phyloP scores from a whole-genome alignment of 2,329 filamentous ascomycete species.

The Aureobasidium lini region DNA sequence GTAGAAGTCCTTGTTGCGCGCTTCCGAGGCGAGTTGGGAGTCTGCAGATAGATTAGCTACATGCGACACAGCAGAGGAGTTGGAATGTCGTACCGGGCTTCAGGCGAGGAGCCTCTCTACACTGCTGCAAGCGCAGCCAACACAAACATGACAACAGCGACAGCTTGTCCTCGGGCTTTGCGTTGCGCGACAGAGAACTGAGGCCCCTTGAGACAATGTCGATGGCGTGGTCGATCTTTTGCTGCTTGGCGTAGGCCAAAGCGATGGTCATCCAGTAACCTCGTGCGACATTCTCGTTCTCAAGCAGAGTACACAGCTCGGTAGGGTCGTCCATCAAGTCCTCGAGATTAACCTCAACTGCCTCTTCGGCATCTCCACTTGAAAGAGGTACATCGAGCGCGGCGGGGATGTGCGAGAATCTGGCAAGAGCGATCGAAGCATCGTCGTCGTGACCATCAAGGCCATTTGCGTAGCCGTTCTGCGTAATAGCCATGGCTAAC shows the following conservation, averaged over 20 bases:
- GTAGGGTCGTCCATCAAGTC: constrained; percentile 88
- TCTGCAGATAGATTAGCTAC: constrained; percentile 19
- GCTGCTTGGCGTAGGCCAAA: constrained; percentile 91
- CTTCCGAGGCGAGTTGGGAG: constrained; percentile 53
- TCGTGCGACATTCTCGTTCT: constrained; percentile 86
- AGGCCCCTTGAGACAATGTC: constrained; percentile 66
- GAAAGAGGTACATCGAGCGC: constrained; percentile 58
- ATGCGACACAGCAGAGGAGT: background rate
- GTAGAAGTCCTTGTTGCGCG: constrained; percentile 88
- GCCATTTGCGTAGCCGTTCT: constrained; percentile 47
- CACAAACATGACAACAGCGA: constrained; percentile 77
- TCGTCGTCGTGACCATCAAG: constrained; percentile 37
- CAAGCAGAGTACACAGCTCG: constrained; percentile 87
- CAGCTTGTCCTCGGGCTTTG: constrained; percentile 71
- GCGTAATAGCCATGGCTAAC: constrained; percentile 41
- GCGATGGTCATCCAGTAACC: constrained; percentile 98
- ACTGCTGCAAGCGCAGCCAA: constrained; percentile 88
- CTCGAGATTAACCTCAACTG: constrained; percentile 89
- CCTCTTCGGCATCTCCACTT: constrained; percentile 53
- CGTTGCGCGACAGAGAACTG: constrained; percentile 54
- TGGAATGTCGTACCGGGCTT: constrained; percentile 40
- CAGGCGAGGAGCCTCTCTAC: constrained; percentile 67
- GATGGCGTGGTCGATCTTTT: constrained; percentile 77
- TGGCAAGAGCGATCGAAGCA: constrained; percentile 31
- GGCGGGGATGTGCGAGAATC: constrained; percentile 56